Base-by-base conservation (phyloP, 2,329 filamentous ascomycete species). In the Dactylellina cionopaga region DNA sequence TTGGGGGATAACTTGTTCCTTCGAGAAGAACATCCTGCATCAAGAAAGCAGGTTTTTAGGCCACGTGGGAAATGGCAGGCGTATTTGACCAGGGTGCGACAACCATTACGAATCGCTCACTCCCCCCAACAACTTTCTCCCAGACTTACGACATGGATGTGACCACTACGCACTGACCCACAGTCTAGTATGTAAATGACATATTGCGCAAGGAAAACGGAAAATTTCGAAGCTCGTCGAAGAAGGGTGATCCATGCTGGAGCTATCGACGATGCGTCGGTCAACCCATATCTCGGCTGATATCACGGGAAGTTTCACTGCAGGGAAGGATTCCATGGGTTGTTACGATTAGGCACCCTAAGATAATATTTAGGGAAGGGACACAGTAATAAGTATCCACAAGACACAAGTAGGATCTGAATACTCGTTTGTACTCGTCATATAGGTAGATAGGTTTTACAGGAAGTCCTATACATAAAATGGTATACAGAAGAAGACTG, bases 291-390 rank as follows among this genome's bases (percentile, higher is more conserved):
- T 56, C 51, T 43, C 62, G 62, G 62, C 59, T 66, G 62, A 66
- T 66, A 58, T 66, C 62, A 56, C 59, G 25, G 51, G 33, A 56
- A 44, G 52, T 56, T 58, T 66, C 51, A 66, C 31, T 49, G 43
- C 51, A 66, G 29, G 41, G 52, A 43, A n/a, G n/a, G n/a, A n/a
- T n/a, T 58, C 44, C 43, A 66, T 64, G 47, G 59, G 47, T 19
- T n/a, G n/a, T n/a, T n/a, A n/a, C n/a, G n/a, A 58, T 56, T 66
- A 39, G 33, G 51, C 41, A 43, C n/a, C n/a, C n/a, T n/a, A n/a
- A n/a, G n/a, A n/a, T n/a, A n/a, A n/a, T n/a, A n/a, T n/a, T n/a
- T n/a, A n/a, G n/a, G n/a, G n/a, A n/a, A n/a, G n/a, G n/a, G n/a
- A n/a, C n/a, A n/a, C n/a, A n/a, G n/a, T n/a, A 15, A 39, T 41